phyloP scores from a whole-genome alignment of 441 rosid species.

The Populus trichocarpa region DNA sequence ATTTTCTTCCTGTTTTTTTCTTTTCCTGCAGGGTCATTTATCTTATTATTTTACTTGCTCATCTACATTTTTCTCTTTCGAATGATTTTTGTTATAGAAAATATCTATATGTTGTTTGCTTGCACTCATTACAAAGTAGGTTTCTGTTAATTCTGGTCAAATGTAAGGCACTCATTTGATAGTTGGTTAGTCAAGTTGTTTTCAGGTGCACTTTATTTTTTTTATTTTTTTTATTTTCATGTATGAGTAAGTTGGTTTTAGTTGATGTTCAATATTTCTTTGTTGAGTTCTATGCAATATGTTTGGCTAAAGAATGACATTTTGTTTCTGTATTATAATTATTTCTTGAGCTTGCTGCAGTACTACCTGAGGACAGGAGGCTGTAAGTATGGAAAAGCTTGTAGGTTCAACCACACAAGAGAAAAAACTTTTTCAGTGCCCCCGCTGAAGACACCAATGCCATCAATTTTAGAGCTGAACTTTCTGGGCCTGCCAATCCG shows the following conservation, averaged over 20 bases:
- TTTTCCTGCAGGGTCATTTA: neutral
- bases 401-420: conserved; percentile 75
- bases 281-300: neutral
- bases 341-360: conserved; percentile 47
- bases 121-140: too few species aligned
- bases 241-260: neutral
- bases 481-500: conserved; percentile 91
- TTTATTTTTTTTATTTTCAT: neutral
- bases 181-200: neutral
- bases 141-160: neutral
- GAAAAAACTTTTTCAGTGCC: conserved; percentile 24
- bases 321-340: conserved; percentile 10
- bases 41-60: neutral
- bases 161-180: neutral
- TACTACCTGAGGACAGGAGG: conserved; percentile 89
- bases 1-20: neutral
- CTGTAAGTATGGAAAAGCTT: conserved; percentile 87
- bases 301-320: conserved; percentile 1
- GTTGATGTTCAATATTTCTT: neutral
- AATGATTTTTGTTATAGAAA: neutral
- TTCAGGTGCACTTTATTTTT: neutral
- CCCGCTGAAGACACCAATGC: conserved; percentile 32
- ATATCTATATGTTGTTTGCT: neutral
- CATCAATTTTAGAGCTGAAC: conserved; percentile 58
- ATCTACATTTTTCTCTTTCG: neutral